Evolutionary conservation across 148 eudicot genomes (phyloP).

Genomic region (Nyssa sinensis): DNA sequence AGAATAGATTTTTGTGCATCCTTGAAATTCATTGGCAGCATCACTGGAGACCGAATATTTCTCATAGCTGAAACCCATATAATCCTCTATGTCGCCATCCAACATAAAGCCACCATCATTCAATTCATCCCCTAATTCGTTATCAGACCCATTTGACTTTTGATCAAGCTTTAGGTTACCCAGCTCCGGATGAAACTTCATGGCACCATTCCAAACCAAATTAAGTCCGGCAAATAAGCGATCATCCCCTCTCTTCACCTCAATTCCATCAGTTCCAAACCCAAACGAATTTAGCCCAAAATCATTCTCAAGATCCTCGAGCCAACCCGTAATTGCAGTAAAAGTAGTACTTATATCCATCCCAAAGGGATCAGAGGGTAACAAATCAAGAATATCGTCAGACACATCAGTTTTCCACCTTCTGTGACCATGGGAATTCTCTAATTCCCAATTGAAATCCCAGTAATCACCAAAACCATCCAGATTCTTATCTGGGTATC

Average conservation of each 20-base stretch:
- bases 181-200: constrained; percentile 3
- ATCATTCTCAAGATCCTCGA: constrained; percentile 26
- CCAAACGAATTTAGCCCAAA: no score
- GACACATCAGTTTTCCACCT: constrained; percentile 13
- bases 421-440: not conserved
- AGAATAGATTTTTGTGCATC: not conserved
- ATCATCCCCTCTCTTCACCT: constrained; percentile 21
- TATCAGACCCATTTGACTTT: not conserved
- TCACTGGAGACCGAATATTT: constrained; percentile 3
- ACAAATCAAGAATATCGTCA: constrained; percentile 25
- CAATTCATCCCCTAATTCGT: not conserved
- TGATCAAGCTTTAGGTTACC: not conserved
- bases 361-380: constrained; percentile 36
- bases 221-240: constrained; percentile 19
- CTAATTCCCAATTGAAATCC: constrained; percentile 10
- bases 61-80: constrained; percentile 19
- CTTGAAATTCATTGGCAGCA: constrained; percentile 12
- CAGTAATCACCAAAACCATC: constrained; percentile 8
- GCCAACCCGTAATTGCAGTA: constrained; percentile 28
- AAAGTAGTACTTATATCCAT: constrained; percentile 30
- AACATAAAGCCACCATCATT: constrained; percentile 11
- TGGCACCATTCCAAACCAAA: constrained; percentile 22
- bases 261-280: constrained; percentile 16
- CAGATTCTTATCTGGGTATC: constrained; percentile 1
- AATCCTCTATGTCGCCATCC: constrained; percentile 18